Evolutionary conservation across 2,329 filamentous ascomycete species (phyloP).

Genomic region (Claviceps spartinae): DNA sequence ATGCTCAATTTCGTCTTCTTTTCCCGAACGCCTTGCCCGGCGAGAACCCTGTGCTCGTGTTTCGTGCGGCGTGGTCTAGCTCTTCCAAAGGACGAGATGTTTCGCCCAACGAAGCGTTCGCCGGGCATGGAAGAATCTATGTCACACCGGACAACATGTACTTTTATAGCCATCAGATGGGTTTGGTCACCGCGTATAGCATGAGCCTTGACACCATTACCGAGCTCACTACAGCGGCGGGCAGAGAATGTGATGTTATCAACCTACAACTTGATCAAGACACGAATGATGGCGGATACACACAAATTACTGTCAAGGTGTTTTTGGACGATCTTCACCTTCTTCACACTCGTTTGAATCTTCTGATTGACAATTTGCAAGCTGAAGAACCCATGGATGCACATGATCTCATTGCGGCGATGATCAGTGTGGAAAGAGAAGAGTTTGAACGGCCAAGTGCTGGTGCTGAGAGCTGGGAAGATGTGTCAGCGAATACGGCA

Average conservation of each 20-base stretch:
- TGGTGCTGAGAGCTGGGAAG: conserved; percentile 83
- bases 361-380: conserved; percentile 68
- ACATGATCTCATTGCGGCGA: conserved; percentile 53
- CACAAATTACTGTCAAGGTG: conserved; percentile 75
- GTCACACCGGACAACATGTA: conserved; percentile 80
- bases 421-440: conserved; percentile 62
- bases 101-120: conserved; percentile 31
- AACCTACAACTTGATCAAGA: conserved; percentile 64
- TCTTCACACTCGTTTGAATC: conserved; percentile 71
- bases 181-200: conserved; percentile 71
- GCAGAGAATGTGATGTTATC: conserved; percentile 84
- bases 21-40: conserved; percentile 68
- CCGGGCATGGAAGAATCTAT: conserved; percentile 62
- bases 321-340: conserved; percentile 81
- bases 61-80: conserved; percentile 73
- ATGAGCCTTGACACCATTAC: conserved; percentile 63
- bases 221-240: conserved; percentile 81
- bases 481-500: conserved; percentile 49
- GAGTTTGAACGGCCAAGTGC: conserved; percentile 47
- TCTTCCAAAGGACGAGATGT: conserved; percentile 31
- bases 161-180: conserved; percentile 92
- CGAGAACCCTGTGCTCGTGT: conserved; percentile 81
- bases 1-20: conserved; percentile 82
- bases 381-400: conserved; percentile 55
- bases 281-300: conserved; percentile 47